Conservation (phyloP, 2,329 filamentous ascomycete species). For the Pezicula carpinea region DNA sequence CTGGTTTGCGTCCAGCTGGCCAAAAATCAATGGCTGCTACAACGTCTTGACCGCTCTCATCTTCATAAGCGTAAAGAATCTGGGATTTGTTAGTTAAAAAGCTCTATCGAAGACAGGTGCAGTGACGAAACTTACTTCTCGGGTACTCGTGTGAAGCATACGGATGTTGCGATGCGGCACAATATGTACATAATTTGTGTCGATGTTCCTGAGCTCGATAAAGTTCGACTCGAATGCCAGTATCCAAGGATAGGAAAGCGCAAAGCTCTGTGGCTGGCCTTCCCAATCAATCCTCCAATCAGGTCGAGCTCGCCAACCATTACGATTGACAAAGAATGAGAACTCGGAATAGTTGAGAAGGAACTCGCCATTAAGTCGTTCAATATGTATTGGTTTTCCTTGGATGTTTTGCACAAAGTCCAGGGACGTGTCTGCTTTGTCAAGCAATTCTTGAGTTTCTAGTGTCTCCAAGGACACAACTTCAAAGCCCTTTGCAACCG, state of each 20-base stretch:
- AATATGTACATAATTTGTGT: conserved; percentile 91
- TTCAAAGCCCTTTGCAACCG: conserved; percentile 92
- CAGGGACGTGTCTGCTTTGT: conserved; percentile 95
- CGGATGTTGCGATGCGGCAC: conserved; percentile 94
- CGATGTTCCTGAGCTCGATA: conserved; percentile 92
- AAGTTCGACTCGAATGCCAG: conserved; percentile 96
- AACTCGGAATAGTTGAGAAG: conserved; percentile 97
- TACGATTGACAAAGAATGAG: conserved; percentile 98
- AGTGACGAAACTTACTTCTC: conserved; percentile 67
- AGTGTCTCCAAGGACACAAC: conserved; percentile 94
- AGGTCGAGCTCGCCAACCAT: conserved; percentile 91
- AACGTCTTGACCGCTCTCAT: conserved; percentile 88
- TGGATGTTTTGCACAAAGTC: conserved; percentile 96
- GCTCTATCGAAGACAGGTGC: not conserved
- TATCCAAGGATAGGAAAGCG: conserved; percentile 94
- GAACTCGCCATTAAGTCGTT: conserved; percentile 95
- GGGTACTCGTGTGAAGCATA: conserved; percentile 94
- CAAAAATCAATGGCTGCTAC: conserved; percentile 97
- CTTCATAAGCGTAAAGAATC: conserved; percentile 98
- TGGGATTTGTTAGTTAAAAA: conserved; percentile 37
- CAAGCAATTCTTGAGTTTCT: conserved; percentile 94
- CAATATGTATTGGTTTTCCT: conserved; percentile 93
- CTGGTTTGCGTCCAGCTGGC: conserved; percentile 35
- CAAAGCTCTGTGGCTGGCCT: conserved; percentile 85
- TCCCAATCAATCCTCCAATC: conserved; percentile 99